Percentiles rank a stretch among this genome's conserved stretches.
These are phyloP conservation scores for Dryas integrifolia DNA, from an alignment of 331 rosid genomes.

Conservation along the genomic window DNA sequence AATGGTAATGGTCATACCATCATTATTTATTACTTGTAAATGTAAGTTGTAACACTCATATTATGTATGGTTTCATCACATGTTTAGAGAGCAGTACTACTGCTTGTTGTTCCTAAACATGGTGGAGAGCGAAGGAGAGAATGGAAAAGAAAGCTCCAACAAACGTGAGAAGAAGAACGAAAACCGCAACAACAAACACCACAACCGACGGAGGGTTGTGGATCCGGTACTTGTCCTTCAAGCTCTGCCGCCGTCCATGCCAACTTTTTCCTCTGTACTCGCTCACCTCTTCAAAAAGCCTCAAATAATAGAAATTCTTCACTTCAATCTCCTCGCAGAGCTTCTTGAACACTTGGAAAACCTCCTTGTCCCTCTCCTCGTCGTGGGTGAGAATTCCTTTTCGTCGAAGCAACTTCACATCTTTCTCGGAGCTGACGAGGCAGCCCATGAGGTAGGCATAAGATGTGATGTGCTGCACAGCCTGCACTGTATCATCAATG, in stretches of 20 bases:
- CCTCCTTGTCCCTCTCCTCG: slow-evolving; percentile 20
- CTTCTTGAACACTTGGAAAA: slow-evolving; percentile 24
- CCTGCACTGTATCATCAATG: slow-evolving; percentile 22
- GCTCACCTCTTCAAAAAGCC: slow-evolving; percentile 29
- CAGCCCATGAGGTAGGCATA: slow-evolving; percentile 40
- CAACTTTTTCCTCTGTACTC: slow-evolving; percentile 12
- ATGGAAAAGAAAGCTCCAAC: slow-evolving; percentile 36
- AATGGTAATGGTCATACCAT: not conserved
- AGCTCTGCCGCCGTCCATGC: not conserved
- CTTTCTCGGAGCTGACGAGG: slow-evolving; percentile 31
- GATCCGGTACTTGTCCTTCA: slow-evolving; percentile 6
- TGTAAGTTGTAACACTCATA: too few species aligned
- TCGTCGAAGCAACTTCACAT: slow-evolving; percentile 35
- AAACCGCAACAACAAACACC: slow-evolving; percentile 15
- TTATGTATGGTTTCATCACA: not conserved
- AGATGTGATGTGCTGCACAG: slow-evolving; percentile 41
- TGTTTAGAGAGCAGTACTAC: not conserved
- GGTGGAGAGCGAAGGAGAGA: slow-evolving; percentile 28
- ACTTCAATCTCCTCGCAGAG: slow-evolving; percentile 16
- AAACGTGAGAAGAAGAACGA: slow-evolving; percentile 35
- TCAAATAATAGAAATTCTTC: slow-evolving; percentile 31
- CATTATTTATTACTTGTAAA: too few species aligned
- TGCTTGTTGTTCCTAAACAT: not conserved
- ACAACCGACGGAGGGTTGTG: slow-evolving; percentile 3
- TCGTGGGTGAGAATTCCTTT: slow-evolving; percentile 28